phyloP scores from a whole-genome alignment of 2,329 filamentous ascomycete genomes.

The Sporothrix euskadiensis region DNA sequence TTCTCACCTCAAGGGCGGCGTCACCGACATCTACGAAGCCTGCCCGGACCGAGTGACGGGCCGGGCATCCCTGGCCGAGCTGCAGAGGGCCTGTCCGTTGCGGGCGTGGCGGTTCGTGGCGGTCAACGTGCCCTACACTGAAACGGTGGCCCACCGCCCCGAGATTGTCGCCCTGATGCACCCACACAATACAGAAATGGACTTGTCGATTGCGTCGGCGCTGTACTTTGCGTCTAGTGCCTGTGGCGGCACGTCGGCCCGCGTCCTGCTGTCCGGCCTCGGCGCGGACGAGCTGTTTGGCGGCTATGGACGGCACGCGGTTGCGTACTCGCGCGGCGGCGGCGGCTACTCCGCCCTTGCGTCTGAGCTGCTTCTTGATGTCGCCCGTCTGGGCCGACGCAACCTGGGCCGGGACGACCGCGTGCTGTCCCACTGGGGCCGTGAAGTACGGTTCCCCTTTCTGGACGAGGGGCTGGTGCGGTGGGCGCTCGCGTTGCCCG shows the following conservation, averaged over 20 bases:
- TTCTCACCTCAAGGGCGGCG: slow-evolving; percentile 48
- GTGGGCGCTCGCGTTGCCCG: slow-evolving; percentile 72
- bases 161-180: slow-evolving; percentile 76
- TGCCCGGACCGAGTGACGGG: slow-evolving; percentile 92
- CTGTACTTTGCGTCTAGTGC: slow-evolving; percentile 83
- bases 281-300: slow-evolving; percentile 96
- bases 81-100: slow-evolving; percentile 65
- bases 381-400: slow-evolving; percentile 82
- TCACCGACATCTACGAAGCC: slow-evolving; percentile 63
- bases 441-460: slow-evolving; percentile 86
- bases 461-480: slow-evolving; percentile 84
- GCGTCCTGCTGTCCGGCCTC: slow-evolving; percentile 85
- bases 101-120: slow-evolving; percentile 82
- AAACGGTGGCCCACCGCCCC: slow-evolving; percentile 67
- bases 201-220: slow-evolving; percentile 88
- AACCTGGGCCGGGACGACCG: slow-evolving; percentile 94
- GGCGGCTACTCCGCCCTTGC: slow-evolving; percentile 70
- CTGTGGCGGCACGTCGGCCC: slow-evolving; percentile 59
- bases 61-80: slow-evolving; percentile 74
- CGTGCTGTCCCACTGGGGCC: slow-evolving; percentile 84
- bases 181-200: slow-evolving; percentile 98
- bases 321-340: slow-evolving; percentile 60
- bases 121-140: slow-evolving; percentile 76
- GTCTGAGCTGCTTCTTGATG: slow-evolving; percentile 81
- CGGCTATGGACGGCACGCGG: slow-evolving; percentile 82